A percentile compares a stretch with the other conserved stretches of the same genome.
phyloP scores from a whole-genome alignment of 352 stramenopile species.

The Phytophthora sansomeana region DNA sequence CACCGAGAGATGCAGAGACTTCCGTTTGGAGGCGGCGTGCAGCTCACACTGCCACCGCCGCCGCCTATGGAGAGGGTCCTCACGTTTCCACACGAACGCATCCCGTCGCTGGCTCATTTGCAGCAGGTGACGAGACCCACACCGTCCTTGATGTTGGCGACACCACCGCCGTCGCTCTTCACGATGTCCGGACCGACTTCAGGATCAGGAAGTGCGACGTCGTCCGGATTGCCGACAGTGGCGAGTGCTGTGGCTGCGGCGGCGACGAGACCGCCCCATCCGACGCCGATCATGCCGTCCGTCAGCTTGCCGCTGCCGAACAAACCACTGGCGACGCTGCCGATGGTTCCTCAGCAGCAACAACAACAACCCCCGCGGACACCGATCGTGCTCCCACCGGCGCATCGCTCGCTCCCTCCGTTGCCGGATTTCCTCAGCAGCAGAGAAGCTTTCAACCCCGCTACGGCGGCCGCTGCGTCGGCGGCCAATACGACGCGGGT shows the following conservation, averaged over 20 bases:
- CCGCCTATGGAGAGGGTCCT: slow-evolving; percentile 28
- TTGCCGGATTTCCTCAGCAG: slow-evolving; percentile 74
- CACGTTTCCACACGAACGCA: too few species aligned
- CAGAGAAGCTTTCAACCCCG: slow-evolving; percentile 65
- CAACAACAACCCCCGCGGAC: slow-evolving; percentile 51
- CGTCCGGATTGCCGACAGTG: slow-evolving; percentile 34
- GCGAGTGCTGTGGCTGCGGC: slow-evolving; percentile 28
- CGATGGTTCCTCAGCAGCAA: slow-evolving; percentile 38
- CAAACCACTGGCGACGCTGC: slow-evolving; percentile 27
- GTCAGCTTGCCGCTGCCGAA: slow-evolving; percentile 44
- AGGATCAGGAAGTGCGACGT: slow-evolving; percentile 7
- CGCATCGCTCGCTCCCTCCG: slow-evolving; percentile 58
- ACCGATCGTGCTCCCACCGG: slow-evolving; percentile 62
- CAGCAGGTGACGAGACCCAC: slow-evolving; percentile 60
- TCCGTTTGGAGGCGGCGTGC: slow-evolving; percentile 35
- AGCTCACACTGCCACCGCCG: slow-evolving; percentile 50
- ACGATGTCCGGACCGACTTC: slow-evolving; percentile 35
- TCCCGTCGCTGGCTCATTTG: slow-evolving; percentile 57
- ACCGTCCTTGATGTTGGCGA: slow-evolving; percentile 50
- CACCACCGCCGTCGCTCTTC: slow-evolving; percentile 38
- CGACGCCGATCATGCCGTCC: slow-evolving; percentile 38
- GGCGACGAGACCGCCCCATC: slow-evolving; percentile 33
- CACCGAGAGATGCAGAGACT: slow-evolving; percentile 32
- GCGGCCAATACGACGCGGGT: slow-evolving; percentile 16
- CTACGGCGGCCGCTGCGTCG: slow-evolving; percentile 26